phyloP scores from a whole-genome alignment of 768 basidiomycete genomes.

The Tulasnella sp. region DNA sequence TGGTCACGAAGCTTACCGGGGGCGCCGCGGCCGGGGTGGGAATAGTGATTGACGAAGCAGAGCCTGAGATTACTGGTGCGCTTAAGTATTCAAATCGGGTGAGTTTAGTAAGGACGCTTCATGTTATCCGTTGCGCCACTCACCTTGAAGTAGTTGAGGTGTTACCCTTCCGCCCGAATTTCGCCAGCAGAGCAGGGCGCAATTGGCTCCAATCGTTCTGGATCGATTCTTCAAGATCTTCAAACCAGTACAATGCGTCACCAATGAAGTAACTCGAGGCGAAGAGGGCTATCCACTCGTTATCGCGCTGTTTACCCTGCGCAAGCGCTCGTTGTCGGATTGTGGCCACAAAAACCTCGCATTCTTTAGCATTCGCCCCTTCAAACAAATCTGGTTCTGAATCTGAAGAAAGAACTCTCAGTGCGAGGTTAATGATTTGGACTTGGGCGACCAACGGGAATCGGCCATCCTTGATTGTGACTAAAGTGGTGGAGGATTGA shows the following conservation, averaged over 20 bases:
- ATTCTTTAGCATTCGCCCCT: neutral
- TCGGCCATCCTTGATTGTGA: neutral
- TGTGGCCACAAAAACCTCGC: neutral
- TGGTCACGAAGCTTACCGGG: too few species aligned
- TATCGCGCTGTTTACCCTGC: neutral
- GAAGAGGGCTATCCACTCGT: neutral
- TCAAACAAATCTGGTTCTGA: neutral
- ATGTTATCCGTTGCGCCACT: neutral
- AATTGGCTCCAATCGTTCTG: constrained; percentile 7
- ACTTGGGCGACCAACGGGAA: neutral
- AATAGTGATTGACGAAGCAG: neutral
- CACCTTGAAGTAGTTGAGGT: neutral
- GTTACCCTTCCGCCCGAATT: neutral
- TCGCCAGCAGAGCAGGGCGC: neutral
- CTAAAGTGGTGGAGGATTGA: too few species aligned
- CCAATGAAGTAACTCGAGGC: neutral
- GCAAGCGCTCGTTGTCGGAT: neutral
- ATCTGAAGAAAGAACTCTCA: neutral
- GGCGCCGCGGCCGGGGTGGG: neutral
- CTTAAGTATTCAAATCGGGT: neutral
- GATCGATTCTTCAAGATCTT: neutral
- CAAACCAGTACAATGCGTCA: constrained; percentile 15
- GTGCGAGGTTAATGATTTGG: neutral
- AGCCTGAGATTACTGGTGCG: neutral
- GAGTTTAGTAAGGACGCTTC: too few species aligned